Evolutionary conservation across 192 early-diverging fungal genomes (phyloP).

Genomic region (Thoreauomyces humboldtii): DNA sequence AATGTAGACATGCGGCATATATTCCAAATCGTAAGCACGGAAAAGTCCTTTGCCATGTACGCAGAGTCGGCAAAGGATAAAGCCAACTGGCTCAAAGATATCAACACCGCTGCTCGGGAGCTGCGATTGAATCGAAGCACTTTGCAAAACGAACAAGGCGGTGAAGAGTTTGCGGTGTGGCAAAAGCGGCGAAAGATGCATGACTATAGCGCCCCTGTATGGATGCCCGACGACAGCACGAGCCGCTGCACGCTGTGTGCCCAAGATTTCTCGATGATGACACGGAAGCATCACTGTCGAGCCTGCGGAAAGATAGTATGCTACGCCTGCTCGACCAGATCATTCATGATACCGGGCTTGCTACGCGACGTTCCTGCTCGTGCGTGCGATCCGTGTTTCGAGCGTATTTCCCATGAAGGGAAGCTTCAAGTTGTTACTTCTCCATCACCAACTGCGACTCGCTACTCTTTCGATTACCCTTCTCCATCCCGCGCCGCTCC

Average conservation of each 20-base stretch:
- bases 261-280: slow-evolving; percentile 65
- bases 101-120: slow-evolving; percentile 56
- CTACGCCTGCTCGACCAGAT: slow-evolving; percentile 39
- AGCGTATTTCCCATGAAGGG: slow-evolving; percentile 24
- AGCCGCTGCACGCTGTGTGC: slow-evolving; percentile 69
- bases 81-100: slow-evolving; percentile 62
- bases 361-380: slow-evolving; percentile 30
- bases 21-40: slow-evolving; percentile 75
- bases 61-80: slow-evolving; percentile 46
- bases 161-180: not conserved
- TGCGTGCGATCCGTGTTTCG: slow-evolving; percentile 41
- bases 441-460: not conserved
- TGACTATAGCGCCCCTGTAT: slow-evolving; percentile 61
- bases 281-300: slow-evolving; percentile 75
- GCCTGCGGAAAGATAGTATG: slow-evolving; percentile 82
- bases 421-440: slow-evolving; percentile 30
- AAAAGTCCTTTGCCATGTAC: slow-evolving; percentile 81
- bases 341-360: slow-evolving; percentile 34
- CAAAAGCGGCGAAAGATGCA: slow-evolving; percentile 47
- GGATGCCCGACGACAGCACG: slow-evolving; percentile 66
- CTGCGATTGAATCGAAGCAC: slow-evolving; percentile 34
- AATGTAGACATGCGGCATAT: slow-evolving; percentile 55
- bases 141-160: slow-evolving; percentile 41
- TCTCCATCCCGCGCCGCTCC: too few relatives aligned
- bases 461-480: not conserved